Conservation (phyloP, 2,329 filamentous ascomycete genomes). For the Penicillium palitans region DNA sequence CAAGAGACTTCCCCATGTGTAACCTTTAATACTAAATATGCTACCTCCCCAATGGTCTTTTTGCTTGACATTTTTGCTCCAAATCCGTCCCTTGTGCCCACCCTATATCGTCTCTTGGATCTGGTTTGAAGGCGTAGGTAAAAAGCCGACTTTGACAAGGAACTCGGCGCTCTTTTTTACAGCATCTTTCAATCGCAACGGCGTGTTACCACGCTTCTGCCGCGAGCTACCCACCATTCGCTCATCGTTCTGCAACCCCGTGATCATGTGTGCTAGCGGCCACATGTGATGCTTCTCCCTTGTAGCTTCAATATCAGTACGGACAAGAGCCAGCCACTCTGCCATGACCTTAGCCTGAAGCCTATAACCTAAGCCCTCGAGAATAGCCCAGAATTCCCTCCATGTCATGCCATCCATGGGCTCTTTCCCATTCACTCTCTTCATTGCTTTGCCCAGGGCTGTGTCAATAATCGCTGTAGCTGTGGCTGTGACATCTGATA, state of each 20-base stretch:
- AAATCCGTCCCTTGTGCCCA: background rate
- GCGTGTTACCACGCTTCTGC: slow-evolving; percentile 4
- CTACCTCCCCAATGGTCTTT: background rate
- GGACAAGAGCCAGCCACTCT: background rate
- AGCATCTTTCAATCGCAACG: slow-evolving; percentile 14
- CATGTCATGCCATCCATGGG: slow-evolving; percentile 13
- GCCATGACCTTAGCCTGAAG: slow-evolving; percentile 9
- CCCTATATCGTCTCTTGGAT: background rate
- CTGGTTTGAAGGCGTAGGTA: background rate
- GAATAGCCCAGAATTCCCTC: slow-evolving; percentile 18
- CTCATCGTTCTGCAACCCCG: background rate
- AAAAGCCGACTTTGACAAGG: slow-evolving; percentile 13
- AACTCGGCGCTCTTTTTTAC: slow-evolving; percentile 16
- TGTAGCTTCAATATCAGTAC: background rate
- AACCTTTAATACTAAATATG: background rate
- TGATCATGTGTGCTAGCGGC: slow-evolving; percentile 3
- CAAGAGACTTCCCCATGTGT: too few species aligned
- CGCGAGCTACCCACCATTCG: slow-evolving; percentile 7
- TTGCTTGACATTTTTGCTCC: background rate
- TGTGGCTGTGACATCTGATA: too few species aligned
- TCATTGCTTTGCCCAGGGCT: background rate
- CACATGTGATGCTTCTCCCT: background rate
- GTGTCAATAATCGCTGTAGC: too few species aligned
- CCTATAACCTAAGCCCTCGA: slow-evolving; percentile 9
- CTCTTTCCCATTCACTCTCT: background rate